Evolutionary conservation across 192 early-diverging fungal species (phyloP).

Genomic region (Backusella parvicylindrica): DNA sequence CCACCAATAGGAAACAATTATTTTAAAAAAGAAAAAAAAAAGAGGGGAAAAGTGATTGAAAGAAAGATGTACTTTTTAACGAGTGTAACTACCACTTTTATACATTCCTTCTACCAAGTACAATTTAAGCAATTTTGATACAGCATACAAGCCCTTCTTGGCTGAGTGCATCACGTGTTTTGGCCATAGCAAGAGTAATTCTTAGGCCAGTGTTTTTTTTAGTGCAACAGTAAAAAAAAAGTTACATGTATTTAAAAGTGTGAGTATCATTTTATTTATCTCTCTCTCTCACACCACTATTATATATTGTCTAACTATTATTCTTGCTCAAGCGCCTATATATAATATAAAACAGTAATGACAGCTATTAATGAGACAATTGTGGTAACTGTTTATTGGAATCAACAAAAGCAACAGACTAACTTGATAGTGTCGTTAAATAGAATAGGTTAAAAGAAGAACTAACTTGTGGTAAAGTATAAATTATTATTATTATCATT

Average conservation of each 20-base stretch:
- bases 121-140: neutral
- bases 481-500: no score
- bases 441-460: slow-evolving; percentile 2
- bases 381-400: neutral
- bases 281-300: neutral
- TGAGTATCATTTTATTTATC: neutral
- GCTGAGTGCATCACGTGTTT: neutral
- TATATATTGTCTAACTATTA: no score
- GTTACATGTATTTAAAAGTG: neutral
- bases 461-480: neutral
- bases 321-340: neutral
- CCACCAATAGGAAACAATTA: neutral
- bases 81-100: neutral
- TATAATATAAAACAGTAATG: neutral
- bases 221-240: neutral
- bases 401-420: no score
- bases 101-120: neutral
- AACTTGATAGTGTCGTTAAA: neutral
- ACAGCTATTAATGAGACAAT: neutral
- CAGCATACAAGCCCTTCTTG: neutral
- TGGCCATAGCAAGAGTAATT: no score
- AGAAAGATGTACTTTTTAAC: neutral
- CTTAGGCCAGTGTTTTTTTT: neutral
- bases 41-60: neutral
- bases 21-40: neutral